Conservation (phyloP, 139 green algal genomes). For the Mychonastes homosphaera region DNA sequence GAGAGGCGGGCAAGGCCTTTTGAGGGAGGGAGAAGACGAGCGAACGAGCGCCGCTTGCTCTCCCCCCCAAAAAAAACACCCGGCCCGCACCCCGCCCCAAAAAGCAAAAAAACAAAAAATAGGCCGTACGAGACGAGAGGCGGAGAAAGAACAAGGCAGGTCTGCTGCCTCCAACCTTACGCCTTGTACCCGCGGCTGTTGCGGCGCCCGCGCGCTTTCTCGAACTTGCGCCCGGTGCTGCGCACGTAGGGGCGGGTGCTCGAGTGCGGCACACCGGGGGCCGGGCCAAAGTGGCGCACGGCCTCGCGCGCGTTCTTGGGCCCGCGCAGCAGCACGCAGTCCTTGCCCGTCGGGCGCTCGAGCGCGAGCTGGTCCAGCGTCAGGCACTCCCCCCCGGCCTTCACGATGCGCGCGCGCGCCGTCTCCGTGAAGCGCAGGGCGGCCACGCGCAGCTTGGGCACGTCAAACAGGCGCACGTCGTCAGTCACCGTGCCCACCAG, state of each 20-base stretch:
- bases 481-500: slow-evolving; percentile 93
- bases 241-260: slow-evolving; percentile 92
- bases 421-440: slow-evolving; percentile 94
- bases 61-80: too few relatives aligned
- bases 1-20: too few relatives aligned
- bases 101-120: too few relatives aligned
- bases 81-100: too few relatives aligned
- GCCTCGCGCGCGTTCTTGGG: slow-evolving; percentile 91
- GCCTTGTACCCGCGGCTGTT: slow-evolving; percentile 92
- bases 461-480: slow-evolving; percentile 82
- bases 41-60: too few relatives aligned
- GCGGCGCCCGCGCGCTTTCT: slow-evolving; percentile 91
- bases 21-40: too few relatives aligned
- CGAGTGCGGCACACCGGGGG: slow-evolving; percentile 76
- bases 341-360: slow-evolving; percentile 74
- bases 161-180: too few relatives aligned
- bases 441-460: slow-evolving; percentile 83
- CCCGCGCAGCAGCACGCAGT: slow-evolving; percentile 88
- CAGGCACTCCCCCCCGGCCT: slow-evolving; percentile 92
- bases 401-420: slow-evolving; percentile 90
- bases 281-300: slow-evolving; percentile 91
- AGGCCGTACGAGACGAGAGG: too few relatives aligned
- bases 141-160: too few relatives aligned
- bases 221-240: slow-evolving; percentile 96
- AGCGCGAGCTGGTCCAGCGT: slow-evolving; percentile 99